Conservation (phyloP, 352 stramenopile species). For the Phytophthora foliorum region DNA sequence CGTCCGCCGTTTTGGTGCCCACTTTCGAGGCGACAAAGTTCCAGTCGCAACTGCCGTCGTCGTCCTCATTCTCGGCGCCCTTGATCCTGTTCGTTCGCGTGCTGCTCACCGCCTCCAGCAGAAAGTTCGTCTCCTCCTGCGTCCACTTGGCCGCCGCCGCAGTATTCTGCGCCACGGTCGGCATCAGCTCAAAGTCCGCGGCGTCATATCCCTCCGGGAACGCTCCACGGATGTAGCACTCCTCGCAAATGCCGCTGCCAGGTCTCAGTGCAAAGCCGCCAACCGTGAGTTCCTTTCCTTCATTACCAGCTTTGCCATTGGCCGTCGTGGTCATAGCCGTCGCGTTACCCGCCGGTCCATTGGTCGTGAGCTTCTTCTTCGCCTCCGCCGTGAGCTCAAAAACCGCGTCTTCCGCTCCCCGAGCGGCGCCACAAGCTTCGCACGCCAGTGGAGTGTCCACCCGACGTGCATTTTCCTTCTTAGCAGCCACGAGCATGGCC, state of each 20-base stretch:
- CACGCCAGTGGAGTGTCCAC: slow-evolving; percentile 39
- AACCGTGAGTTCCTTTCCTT: slow-evolving; percentile 56
- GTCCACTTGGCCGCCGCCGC: slow-evolving; percentile 48
- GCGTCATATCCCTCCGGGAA: slow-evolving; percentile 74
- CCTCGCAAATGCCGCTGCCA: slow-evolving; percentile 71
- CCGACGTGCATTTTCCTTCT: slow-evolving; percentile 34
- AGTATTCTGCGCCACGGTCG: slow-evolving; percentile 22
- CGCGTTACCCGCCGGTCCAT: slow-evolving; percentile 19
- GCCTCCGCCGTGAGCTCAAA: slow-evolving; percentile 72
- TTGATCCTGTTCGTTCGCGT: slow-evolving; percentile 28
- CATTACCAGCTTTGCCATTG: slow-evolving; percentile 29
- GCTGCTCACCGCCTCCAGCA: slow-evolving; percentile 68
- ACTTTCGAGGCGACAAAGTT: slow-evolving; percentile 80
- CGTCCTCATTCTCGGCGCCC: slow-evolving; percentile 18
- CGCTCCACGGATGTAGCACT: slow-evolving; percentile 70
- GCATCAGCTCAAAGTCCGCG: slow-evolving; percentile 63
- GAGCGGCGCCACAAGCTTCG: slow-evolving; percentile 57
- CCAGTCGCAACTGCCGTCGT: slow-evolving; percentile 74
- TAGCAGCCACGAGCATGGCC: slow-evolving; percentile 47
- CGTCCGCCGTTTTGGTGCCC: slow-evolving; percentile 72
- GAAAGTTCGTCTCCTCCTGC: slow-evolving; percentile 44
- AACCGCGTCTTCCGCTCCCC: slow-evolving; percentile 40
- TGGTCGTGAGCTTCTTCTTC: slow-evolving; percentile 59
- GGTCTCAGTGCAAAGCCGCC: slow-evolving; percentile 56
- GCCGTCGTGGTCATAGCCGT: slow-evolving; percentile 6